Conservation (phyloP, 495 filamentous ascomycete genomes). For the Immersiella caudata region DNA sequence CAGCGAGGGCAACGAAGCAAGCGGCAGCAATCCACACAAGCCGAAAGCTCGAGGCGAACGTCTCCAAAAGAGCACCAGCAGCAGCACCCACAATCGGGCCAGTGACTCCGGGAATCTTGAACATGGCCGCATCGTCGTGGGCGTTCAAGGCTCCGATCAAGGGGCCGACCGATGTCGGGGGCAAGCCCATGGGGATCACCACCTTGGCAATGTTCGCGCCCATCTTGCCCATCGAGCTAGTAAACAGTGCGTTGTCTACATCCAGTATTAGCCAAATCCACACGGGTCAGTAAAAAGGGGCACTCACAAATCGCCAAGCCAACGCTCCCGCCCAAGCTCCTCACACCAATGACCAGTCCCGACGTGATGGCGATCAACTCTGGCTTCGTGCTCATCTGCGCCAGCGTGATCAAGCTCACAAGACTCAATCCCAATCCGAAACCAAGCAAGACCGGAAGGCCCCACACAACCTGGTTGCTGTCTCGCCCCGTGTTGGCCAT, state of each 20-base stretch:
- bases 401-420: constrained; percentile 33
- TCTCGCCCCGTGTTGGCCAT: constrained; percentile 31
- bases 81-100: constrained; percentile 31
- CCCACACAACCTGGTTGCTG: constrained; percentile 30
- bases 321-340: constrained; percentile 38
- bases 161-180: constrained; percentile 10
- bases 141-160: constrained; percentile 28
- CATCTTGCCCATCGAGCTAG: constrained; percentile 23
- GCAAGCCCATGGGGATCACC: constrained; percentile 31
- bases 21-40: constrained; percentile 37
- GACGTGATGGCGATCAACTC: constrained; percentile 38
- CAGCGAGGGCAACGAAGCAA: constrained; percentile 31
- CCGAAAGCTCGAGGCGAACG: constrained; percentile 32
- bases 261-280: constrained; percentile 7
- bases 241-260: constrained; percentile 34
- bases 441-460: constrained; percentile 38
- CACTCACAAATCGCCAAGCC: constrained; percentile 38
- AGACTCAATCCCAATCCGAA: constrained; percentile 34
- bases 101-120: constrained; percentile 31
- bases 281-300: background rate
- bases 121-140: constrained; percentile 25
- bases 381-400: constrained; percentile 38
- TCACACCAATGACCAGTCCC: constrained; percentile 38
- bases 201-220: constrained; percentile 33
- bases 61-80: constrained; percentile 25